Evolutionary conservation across 2,329 filamentous ascomycete species (phyloP), one percentile per base, ranked within the genome.

Genomic region (Talaromyces sp.): DNA sequence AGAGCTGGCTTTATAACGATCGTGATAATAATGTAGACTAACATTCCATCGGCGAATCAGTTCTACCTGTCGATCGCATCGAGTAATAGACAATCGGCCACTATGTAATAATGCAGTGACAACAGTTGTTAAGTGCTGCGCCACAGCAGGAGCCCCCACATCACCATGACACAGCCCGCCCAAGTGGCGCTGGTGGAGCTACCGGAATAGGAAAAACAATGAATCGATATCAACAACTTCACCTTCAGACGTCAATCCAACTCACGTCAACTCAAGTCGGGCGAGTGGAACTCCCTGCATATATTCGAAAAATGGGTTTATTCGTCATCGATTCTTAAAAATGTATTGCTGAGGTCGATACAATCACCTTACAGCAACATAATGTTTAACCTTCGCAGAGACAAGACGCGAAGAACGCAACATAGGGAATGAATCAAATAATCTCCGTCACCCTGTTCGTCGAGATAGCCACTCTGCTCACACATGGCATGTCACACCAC

Each of bases 401-500:
- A 43, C n/a, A 3, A 19, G 7, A 8, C 38, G 8, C 8, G 7
- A 43, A 43, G 17, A 43, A 43, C 32, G 12, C 11, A 35, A 35
- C 32, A 12, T 14, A 32, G 12, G 32, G 32, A 35, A 35, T 3
- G 12, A 35, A 35, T 24, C 3, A 21, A 17, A 46, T 19, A 46
- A 46, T 6, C 43, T 1, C 43, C n/a, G 11, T 19, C 43, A 4
- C n/a, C 43, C 43, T 19, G 43, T 11, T 46, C 21, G 19, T 46
- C 19, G 43, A 46, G 1, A 19, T 12, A 9, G 17, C 5, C 43
- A 46, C 19, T 9, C n/a, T 43, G 41, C 6, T 43, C 19, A 43
- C 17, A 52, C 48, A 41, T 14, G 66, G 65, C 55, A 67, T 64
- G 61, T 69, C 61, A 56, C 70, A 72, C 70, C 70, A 72, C 3